These are phyloP conservation scores for Aspergillus sp. DNA, from an alignment of 2,329 filamentous ascomycete genomes.

Conservation along the genomic window DNA sequence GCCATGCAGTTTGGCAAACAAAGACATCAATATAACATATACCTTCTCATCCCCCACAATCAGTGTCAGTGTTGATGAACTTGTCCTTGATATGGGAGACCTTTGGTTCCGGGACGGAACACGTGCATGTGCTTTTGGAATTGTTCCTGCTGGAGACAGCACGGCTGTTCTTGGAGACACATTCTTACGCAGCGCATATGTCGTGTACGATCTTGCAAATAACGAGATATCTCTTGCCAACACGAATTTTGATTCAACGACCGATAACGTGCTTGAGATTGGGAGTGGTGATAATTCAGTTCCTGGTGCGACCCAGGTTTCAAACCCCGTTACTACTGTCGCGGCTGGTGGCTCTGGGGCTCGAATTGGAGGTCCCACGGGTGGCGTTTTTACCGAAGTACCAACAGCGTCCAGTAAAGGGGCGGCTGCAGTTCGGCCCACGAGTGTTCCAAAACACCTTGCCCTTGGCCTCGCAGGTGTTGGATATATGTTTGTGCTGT, in stretches of 20 bases:
- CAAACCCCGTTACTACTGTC: constrained; percentile 46
- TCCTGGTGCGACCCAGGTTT: constrained; percentile 50
- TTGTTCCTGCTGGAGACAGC: constrained; percentile 45
- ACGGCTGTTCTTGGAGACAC: constrained; percentile 56
- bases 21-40: constrained; percentile 50
- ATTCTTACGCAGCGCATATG: constrained; percentile 59
- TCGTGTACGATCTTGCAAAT: constrained; percentile 57
- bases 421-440: constrained; percentile 9
- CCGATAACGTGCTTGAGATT: constrained; percentile 50
- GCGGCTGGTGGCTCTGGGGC: constrained; percentile 40
- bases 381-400: constrained; percentile 10
- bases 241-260: constrained; percentile 56
- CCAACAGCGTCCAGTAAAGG: constrained; percentile 13
- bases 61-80: constrained; percentile 50
- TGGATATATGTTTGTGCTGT: constrained; percentile 17
- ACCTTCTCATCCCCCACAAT: constrained; percentile 54
- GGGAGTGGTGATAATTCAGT: constrained; percentile 44
- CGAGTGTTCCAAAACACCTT: constrained; percentile 11
- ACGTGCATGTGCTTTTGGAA: constrained; percentile 43
- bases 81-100: constrained; percentile 49
- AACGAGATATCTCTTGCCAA: constrained; percentile 59
- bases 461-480: constrained; percentile 18
- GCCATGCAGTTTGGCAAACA: constrained; percentile 49
- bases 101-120: constrained; percentile 29
- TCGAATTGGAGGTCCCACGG: constrained; percentile 29